phyloP scores from a whole-genome alignment of 169 alveolate species.

The Plasmodium billcollinsi region DNA sequence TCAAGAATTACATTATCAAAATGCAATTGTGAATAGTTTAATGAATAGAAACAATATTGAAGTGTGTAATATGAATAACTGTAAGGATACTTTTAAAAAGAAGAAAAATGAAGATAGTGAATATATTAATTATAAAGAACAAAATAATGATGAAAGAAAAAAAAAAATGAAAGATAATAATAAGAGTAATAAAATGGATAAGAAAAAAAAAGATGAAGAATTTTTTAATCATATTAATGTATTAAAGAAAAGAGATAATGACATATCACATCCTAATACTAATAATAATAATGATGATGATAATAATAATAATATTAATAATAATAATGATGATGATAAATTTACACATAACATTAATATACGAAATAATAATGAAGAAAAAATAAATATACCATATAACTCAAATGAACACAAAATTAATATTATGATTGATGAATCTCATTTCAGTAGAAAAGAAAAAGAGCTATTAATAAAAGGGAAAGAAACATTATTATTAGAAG shows the following conservation, averaged over 20 bases:
- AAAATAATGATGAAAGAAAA: slow-evolving; percentile 3
- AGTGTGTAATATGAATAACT: too few relatives aligned
- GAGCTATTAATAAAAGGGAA: too few relatives aligned
- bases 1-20: background rate
- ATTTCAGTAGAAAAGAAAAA: too few relatives aligned
- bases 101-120: background rate
- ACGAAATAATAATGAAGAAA: background rate
- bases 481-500: too few relatives aligned
- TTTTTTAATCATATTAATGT: background rate
- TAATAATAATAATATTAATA: slow-evolving; percentile 2
- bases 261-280: background rate
- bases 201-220: background rate
- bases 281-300: background rate
- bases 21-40: too few relatives aligned
- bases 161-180: background rate
- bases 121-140: background rate
- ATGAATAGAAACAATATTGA: too few relatives aligned
- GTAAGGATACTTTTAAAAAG: background rate
- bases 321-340: background rate
- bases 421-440: background rate
- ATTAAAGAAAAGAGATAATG: background rate
- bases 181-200: background rate
- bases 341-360: background rate
- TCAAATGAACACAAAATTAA: background rate
- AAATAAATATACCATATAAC: background rate